These are phyloP conservation scores for Verticillium isaacii DNA, from an alignment of 2,329 filamentous ascomycete species.

Conservation along the genomic window DNA sequence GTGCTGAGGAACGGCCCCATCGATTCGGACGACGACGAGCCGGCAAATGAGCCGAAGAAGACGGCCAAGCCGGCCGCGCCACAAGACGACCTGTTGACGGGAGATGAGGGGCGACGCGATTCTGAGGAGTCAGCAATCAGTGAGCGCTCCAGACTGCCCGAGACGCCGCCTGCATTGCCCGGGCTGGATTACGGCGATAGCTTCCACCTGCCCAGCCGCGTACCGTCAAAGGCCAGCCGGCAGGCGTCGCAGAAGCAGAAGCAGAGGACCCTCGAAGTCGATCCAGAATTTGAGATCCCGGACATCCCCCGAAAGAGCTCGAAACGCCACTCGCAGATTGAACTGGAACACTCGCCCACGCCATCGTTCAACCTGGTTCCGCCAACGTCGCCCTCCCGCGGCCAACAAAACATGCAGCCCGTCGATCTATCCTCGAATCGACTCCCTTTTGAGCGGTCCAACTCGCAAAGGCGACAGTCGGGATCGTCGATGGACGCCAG, in stretches of 20 bases:
- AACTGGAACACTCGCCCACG: constrained; percentile 23
- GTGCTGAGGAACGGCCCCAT: constrained; percentile 56
- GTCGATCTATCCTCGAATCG: constrained; percentile 1
- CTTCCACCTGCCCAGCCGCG: constrained; percentile 60
- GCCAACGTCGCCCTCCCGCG: constrained; percentile 7
- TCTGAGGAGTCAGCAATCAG: constrained; percentile 28
- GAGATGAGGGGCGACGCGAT: constrained; percentile 36
- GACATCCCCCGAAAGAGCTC: constrained; percentile 71
- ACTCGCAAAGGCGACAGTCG: constrained; percentile 47
- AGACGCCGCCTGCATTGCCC: constrained; percentile 52
- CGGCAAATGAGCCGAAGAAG: constrained; percentile 18
- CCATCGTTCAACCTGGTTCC: constrained; percentile 29
- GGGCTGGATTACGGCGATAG: constrained; percentile 53
- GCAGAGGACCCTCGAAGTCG: constrained; percentile 13
- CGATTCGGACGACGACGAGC: constrained; percentile 56
- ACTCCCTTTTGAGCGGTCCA: constrained; percentile 54
- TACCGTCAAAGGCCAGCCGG: constrained; percentile 53
- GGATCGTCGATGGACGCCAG: constrained; percentile 44
- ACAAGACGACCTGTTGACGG: constrained; percentile 35
- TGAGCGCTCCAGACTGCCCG: constrained; percentile 9
- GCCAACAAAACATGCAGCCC: constrained; percentile 4
- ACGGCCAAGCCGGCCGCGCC: constrained; percentile 17
- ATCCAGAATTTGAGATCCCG: constrained; percentile 37
- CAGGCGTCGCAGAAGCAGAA: constrained; percentile 26
- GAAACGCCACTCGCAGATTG: constrained; percentile 48